Base-by-base conservation (phyloP, 345 rosid genomes). In the Hibiscus trionum region DNA sequence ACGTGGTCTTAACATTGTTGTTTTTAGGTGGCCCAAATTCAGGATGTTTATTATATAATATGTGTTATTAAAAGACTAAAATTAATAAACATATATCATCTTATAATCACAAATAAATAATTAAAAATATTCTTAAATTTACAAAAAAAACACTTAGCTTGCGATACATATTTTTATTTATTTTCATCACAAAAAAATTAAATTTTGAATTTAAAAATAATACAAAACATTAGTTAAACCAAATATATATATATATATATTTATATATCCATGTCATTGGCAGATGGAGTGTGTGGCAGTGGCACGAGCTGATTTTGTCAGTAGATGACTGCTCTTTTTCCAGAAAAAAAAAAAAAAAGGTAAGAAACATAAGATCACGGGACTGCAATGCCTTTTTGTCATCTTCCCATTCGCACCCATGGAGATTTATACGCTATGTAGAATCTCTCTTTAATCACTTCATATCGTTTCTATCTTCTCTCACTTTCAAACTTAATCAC, bases 311-410 rank as follows among this genome's bases (percentile, higher is more conserved):
- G 35, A 44, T 60, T 47, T 68, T 73, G 79, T 78, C 78, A 62
- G 81, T 47, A 2, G 56, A 39, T 42, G 58, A 56, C 24, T 26
- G 71, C 44, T 2, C 16, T 19, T 66, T 72, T 66, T 19, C 55
- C 14, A 39, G 33, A 6, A 65, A 81, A 42, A 42, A 1, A 1
- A 1, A 39, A 39, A 42, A 42, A 42, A 71, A 3, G 65, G 5
- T 16, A 10, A 74, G 63, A 37, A 69, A 64, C 82, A 78, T 37
- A 57, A 53, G 66, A 56, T 85, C 88, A 85, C 88, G 85, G 88
- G 88, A 5, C 76, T 60, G 79, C 82, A 78, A 19, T 73, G 1
- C 39, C 33, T 0, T 71, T 61, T 83, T 81, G 88, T 83, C 81
- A 73, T 81, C 74, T 33, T 19, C 58, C 58, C 35, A 6, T 24